A percentile compares a stretch with the other conserved stretches of the same genome.
Conservation (phyloP, 768 basidiomycete species). For the Stropharia rugosoannulata region DNA sequence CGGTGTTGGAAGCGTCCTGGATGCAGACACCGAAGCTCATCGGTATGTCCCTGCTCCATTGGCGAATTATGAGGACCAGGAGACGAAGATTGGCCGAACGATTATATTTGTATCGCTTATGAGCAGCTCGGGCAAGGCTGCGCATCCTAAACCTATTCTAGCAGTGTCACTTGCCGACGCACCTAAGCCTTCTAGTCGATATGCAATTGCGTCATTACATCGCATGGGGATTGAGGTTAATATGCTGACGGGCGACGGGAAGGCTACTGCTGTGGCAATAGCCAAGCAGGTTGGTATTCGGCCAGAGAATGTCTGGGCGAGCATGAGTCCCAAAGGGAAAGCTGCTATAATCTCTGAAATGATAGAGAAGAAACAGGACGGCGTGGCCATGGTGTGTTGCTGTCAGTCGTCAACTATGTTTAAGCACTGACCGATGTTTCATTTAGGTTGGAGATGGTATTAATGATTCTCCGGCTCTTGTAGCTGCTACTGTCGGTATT, state of each 20-base stretch:
- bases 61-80: conserved; percentile 62
- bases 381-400: conserved; percentile 84
- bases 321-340: conserved; percentile 95
- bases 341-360: conserved; percentile 81
- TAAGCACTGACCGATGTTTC: conserved; percentile 1
- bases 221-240: conserved; percentile 90
- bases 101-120: conserved; percentile 83
- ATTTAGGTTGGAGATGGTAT: conserved; percentile 94
- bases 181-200: conserved; percentile 80
- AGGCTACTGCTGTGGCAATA: conserved; percentile 81
- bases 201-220: conserved; percentile 79
- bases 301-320: conserved; percentile 82
- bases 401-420: not conserved
- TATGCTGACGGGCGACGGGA: conserved; percentile 94
- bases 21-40: conserved; percentile 18
- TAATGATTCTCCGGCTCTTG: conserved; percentile 97
- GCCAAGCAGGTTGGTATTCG: conserved; percentile 89
- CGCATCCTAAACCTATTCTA: conserved; percentile 60
- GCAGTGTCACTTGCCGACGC: conserved; percentile 86
- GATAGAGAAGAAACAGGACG: conserved; percentile 66
- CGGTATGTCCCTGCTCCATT: conserved; percentile 57
- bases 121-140: conserved; percentile 23
- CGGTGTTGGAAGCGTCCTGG: conserved; percentile 30
- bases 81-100: conserved; percentile 74
- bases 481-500: conserved; percentile 94